Percentiles rank a stretch among this genome's conserved stretches.
These are phyloP conservation scores for Dactylella cylindrospora DNA, from an alignment of 2,329 filamentous ascomycete genomes.

Conservation along the genomic window DNA sequence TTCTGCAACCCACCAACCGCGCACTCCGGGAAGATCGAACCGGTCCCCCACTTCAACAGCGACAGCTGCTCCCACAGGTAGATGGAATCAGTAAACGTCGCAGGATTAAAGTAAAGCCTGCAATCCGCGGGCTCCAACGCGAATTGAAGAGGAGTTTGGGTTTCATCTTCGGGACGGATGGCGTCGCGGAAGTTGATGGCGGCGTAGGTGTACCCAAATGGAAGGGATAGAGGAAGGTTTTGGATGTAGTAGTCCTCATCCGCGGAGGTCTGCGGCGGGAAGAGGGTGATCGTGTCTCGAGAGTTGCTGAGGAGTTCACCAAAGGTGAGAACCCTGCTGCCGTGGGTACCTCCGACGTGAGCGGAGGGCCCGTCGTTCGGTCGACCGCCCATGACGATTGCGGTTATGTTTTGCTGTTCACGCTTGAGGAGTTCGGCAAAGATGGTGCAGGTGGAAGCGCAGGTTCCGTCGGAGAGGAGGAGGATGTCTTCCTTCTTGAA, in stretches of 20 bases:
- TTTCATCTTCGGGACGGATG: slow-evolving; percentile 27
- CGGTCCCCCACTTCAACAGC: slow-evolving; percentile 36
- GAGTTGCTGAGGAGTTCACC: slow-evolving; percentile 20
- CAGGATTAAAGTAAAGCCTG: slow-evolving; percentile 54
- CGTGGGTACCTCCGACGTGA: slow-evolving; percentile 65
- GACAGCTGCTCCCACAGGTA: slow-evolving; percentile 30
- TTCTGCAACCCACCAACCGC: slow-evolving; percentile 32
- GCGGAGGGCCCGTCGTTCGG: slow-evolving; percentile 28
- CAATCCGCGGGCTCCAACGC: slow-evolving; percentile 57
- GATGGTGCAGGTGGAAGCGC: slow-evolving; percentile 64
- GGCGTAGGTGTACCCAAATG: slow-evolving; percentile 6
- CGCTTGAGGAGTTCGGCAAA: slow-evolving; percentile 61
- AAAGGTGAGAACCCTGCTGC: slow-evolving; percentile 52
- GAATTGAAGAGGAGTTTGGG: slow-evolving; percentile 55
- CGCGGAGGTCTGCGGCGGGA: slow-evolving; percentile 10
- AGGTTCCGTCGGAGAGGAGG: slow-evolving; percentile 59
- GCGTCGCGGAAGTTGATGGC: slow-evolving; percentile 38
- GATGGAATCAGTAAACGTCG: slow-evolving; percentile 15
- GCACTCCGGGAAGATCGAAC: slow-evolving; percentile 16
- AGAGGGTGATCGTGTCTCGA: background rate
- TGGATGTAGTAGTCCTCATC: slow-evolving; percentile 7
- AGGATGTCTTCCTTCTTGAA: slow-evolving; percentile 55
- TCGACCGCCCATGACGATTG: slow-evolving; percentile 54
- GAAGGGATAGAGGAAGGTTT: slow-evolving; percentile 18
- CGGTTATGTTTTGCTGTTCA: slow-evolving; percentile 56